Conservation (phyloP, 805 yeast genomes). For the Candida nitratophila region DNA sequence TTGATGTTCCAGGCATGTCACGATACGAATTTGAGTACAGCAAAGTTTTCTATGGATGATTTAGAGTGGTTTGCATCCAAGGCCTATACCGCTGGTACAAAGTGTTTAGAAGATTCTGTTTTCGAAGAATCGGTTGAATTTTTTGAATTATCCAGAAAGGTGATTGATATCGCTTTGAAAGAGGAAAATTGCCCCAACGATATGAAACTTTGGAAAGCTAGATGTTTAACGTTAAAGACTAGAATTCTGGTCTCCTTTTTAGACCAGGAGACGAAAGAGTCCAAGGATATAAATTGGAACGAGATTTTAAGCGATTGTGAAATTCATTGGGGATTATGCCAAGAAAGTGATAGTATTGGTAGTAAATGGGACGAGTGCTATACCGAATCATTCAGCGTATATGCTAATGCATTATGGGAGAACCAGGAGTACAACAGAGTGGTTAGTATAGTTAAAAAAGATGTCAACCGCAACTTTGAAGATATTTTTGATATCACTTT, state of each 20-base stretch:
- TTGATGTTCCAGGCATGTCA: not conserved
- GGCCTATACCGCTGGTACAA: constrained; percentile 25
- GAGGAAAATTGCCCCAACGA: not conserved
- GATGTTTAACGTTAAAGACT: not conserved
- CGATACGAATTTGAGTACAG: not conserved
- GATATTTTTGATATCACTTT: not conserved
- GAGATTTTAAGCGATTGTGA: constrained; percentile 3
- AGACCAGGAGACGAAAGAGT: not conserved
- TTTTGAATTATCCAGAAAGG: constrained; percentile 3
- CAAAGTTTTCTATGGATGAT: constrained; percentile 17
- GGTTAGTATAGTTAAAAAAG: not conserved
- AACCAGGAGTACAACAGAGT: constrained; percentile 1
- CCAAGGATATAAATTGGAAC: constrained; percentile 4
- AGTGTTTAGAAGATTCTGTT: constrained; percentile 11
- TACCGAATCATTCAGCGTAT: not conserved
- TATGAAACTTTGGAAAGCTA: not conserved
- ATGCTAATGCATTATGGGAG: constrained; percentile 1
- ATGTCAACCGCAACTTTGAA: not conserved
- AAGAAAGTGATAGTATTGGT: not conserved
- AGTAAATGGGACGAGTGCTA: constrained; percentile 1
- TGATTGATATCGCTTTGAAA: constrained; percentile 3
- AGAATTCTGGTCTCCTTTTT: not conserved
- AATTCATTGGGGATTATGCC: not conserved
- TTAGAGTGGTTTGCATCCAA: constrained; percentile 34
- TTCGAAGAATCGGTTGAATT: constrained; percentile 2